A percentile compares a stretch with the other conserved stretches of the same genome.
Conservation (phyloP, 805 yeast species). For the Saccharomycopsis javanensis region DNA sequence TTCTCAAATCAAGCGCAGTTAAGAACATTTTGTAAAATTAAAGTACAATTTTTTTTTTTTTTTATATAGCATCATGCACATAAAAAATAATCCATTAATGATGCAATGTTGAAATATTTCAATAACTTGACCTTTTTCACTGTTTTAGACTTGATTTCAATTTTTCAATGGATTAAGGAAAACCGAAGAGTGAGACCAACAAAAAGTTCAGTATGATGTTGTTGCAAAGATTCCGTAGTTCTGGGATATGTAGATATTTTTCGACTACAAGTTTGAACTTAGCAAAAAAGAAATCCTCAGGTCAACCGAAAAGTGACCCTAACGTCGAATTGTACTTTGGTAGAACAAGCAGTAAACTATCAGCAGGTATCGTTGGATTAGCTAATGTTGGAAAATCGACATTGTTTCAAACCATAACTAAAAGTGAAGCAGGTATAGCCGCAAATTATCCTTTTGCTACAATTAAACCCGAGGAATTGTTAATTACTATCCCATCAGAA, state of each 20-base stretch:
- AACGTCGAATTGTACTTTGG: slow-evolving; percentile 12
- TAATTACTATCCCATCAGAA: slow-evolving; percentile 59
- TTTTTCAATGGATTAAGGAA: too few relatives aligned
- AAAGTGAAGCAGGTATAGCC: slow-evolving; percentile 86
- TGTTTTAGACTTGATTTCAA: too few relatives aligned
- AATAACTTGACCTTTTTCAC: neutral
- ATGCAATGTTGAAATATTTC: neutral
- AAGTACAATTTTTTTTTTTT: neutral
- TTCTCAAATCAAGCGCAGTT: too few relatives aligned
- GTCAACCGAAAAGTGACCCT: neutral
- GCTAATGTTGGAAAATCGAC: slow-evolving; percentile 91
- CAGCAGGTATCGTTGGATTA: slow-evolving; percentile 66
- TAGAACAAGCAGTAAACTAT: slow-evolving; percentile 15
- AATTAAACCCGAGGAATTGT: slow-evolving; percentile 92
- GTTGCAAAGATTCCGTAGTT: neutral
- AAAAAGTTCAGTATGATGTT: neutral
- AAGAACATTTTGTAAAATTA: neutral
- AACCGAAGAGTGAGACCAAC: neutral
- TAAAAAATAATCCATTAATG: neutral
- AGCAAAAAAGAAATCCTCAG: neutral
- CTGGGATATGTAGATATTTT: neutral
- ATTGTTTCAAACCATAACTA: slow-evolving; percentile 93
- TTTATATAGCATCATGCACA: neutral
- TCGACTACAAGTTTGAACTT: neutral
- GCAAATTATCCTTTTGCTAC: slow-evolving; percentile 98